A percentile compares a stretch with the other conserved stretches of the same genome.
Conservation (phyloP, 2,329 filamentous ascomycete species). For the Fusarium illudens region DNA sequence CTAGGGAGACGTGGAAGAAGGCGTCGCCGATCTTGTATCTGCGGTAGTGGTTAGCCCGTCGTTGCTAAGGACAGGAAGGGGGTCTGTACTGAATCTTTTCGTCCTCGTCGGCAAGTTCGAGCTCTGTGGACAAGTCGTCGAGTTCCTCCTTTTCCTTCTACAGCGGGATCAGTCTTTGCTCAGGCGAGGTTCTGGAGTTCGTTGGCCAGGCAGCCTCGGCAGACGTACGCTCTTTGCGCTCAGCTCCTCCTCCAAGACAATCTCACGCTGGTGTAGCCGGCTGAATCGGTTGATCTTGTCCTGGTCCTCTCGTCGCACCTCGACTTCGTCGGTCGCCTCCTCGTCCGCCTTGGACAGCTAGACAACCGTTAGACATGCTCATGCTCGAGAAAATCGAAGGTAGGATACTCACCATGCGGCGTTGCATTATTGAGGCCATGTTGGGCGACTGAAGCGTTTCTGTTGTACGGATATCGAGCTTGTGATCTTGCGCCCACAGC, state of each 20-base stretch:
- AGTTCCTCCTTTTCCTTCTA: conserved; percentile 99
- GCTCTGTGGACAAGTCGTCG: conserved; percentile 88
- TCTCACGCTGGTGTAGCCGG: conserved; percentile 87
- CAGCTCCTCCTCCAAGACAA: conserved; percentile 80
- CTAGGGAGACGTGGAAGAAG: conserved; percentile 85
- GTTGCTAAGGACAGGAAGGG: background rate
- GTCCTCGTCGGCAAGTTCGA: conserved; percentile 95
- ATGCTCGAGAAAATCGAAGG: fast-evolving
- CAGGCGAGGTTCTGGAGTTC: background rate
- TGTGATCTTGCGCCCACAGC: conserved; percentile 26
- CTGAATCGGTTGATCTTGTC: conserved; percentile 99
- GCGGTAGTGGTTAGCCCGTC: conserved; percentile 24
- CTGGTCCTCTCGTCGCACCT: conserved; percentile 96
- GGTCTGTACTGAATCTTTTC: conserved; percentile 83
- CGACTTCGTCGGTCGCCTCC: conserved; percentile 81
- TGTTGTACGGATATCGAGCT: conserved; percentile 25
- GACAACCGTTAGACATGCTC: conserved; percentile 17
- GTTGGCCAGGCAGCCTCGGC: too few relatives aligned
- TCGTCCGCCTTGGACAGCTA: conserved; percentile 97
- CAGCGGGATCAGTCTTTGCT: conserved; percentile 35
- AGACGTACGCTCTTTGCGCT: conserved; percentile 78
- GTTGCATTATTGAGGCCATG: conserved; percentile 61
- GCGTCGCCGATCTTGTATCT: conserved; percentile 98
- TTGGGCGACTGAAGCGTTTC: conserved; percentile 26
- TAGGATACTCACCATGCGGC: conserved; percentile 63